Evolutionary conservation across 306 rosid genomes (phyloP), one percentile per base, ranked within the genome.

Genomic region (Castanopsis chinensis): DNA sequence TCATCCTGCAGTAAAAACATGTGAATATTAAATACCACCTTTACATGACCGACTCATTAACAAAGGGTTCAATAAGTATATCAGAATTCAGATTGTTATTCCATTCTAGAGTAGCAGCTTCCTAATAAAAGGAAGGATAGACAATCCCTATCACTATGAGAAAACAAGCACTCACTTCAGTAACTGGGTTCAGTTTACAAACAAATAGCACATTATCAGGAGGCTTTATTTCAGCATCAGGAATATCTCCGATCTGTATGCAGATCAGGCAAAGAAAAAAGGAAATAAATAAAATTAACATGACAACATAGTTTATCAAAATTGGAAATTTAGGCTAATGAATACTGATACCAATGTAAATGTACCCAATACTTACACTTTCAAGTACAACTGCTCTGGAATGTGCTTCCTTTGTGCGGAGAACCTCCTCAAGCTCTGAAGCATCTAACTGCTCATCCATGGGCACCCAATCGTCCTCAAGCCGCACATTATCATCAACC

Each of bases 401-500:
- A 81, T 85, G 98, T 15, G 98, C 99, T 45, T 91, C 97, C 85
- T 93, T 93, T 27, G 91, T 19, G 35, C 92, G 93, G 72, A 93
- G 81, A 80, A 92, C 90, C 91, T 91, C 99, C 82, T 89, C 96
- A 74, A 95, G 94, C 87, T 95, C 97, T 51, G 70, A 74, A 18
- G 94, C 81, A 74, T 89, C 88, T 75, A 95, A 78, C 84, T 90
- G 88, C 74, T 95, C 99, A 85, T 95, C 99, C 91, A 93, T 75
- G 70, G 98, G 98, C 55, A 91, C 98, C 99, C 98, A 95, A 76
- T 95, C 99, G 85, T 95, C 99, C 85, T 95, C 99, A 78, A 95
- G 97, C 52, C 98, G 88, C 82, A 92, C 98, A 35, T 89, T 91
- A 85, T 85, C 91, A 72, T 85, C 96, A 84, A 90, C 87, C 99